Evolutionary conservation across 768 basidiomycete species (phyloP).

Genomic region (Cystobasidium onofrii): DNA sequence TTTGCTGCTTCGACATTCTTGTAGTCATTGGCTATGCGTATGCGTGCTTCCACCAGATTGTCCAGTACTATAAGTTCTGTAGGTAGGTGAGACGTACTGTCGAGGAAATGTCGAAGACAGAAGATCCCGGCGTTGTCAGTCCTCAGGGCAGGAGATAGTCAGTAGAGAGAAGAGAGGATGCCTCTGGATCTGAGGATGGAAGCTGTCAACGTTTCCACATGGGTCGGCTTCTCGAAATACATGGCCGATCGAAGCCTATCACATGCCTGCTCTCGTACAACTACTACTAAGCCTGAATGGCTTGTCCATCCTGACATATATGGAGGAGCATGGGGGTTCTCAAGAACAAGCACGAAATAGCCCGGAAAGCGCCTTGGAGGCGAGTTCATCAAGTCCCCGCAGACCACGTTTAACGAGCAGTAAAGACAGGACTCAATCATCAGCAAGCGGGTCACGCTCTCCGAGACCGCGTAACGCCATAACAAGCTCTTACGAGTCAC

Average conservation of each 20-base stretch:
- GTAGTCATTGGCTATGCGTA: not conserved
- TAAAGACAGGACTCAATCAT: not conserved
- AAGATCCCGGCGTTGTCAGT: no score
- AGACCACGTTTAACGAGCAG: conserved; percentile 1
- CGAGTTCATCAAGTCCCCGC: not conserved
- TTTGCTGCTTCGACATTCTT: not conserved
- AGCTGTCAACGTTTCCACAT: no score
- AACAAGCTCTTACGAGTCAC: not conserved
- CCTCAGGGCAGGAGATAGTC: no score
- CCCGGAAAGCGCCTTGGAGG: not conserved
- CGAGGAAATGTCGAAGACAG: not conserved
- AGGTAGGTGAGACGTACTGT: not conserved
- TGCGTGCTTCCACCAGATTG: no score
- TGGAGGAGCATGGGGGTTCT: not conserved
- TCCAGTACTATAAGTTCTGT: no score
- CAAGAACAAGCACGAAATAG: not conserved
- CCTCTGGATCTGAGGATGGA: no score
- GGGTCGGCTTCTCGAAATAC: no score
- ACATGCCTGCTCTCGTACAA: not conserved
- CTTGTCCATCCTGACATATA: not conserved
- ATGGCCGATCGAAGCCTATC: not conserved
- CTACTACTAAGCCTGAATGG: not conserved
- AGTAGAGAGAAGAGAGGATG: no score
- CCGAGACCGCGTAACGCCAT: not conserved
- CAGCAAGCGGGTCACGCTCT: not conserved